Evolutionary conservation across 768 basidiomycete genomes (phyloP).

Genomic region (Rhizopogon vesiculosus): DNA sequence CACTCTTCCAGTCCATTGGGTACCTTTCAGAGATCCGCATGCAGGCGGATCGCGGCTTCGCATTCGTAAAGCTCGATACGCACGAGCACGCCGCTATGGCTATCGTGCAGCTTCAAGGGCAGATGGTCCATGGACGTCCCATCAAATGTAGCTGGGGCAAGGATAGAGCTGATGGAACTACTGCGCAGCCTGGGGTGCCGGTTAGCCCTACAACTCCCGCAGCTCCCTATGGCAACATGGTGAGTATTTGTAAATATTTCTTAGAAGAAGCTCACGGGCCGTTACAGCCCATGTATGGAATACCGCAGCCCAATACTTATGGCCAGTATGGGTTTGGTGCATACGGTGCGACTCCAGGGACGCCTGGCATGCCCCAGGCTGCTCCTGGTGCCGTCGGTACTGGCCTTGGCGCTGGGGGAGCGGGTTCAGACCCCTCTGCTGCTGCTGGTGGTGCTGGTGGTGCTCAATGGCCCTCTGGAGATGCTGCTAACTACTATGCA

Average conservation of each 20-base stretch:
- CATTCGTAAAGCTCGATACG: constrained; percentile 97
- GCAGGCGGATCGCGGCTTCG: constrained; percentile 98
- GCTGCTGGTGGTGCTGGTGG: constrained; percentile 46
- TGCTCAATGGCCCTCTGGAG: constrained; percentile 71
- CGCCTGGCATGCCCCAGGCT: constrained; percentile 50
- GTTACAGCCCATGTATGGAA: constrained; percentile 79
- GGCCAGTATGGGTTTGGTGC: constrained; percentile 71
- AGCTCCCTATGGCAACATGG: constrained; percentile 78
- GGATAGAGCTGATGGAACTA: constrained; percentile 76
- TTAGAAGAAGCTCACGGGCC: constrained; percentile 4
- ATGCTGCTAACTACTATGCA: constrained; percentile 71
- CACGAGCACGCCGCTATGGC: constrained; percentile 99
- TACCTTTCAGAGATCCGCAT: constrained; percentile 98
- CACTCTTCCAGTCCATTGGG: constrained; percentile 96
- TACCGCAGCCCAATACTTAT: constrained; percentile 79
- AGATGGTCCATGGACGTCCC: constrained; percentile 94
- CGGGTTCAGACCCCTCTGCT: constrained; percentile 50
- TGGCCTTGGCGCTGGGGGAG: constrained; percentile 51
- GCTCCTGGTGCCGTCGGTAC: constrained; percentile 51
- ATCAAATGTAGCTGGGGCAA: constrained; percentile 99
- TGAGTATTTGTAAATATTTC: constrained; percentile 22
- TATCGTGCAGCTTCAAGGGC: constrained; percentile 94
- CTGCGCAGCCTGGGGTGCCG: constrained; percentile 40
- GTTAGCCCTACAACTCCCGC: constrained; percentile 60
- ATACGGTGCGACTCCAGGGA: constrained; percentile 48